Conservation (phyloP, 305 asterid species). For the Rubia tinctorum region DNA sequence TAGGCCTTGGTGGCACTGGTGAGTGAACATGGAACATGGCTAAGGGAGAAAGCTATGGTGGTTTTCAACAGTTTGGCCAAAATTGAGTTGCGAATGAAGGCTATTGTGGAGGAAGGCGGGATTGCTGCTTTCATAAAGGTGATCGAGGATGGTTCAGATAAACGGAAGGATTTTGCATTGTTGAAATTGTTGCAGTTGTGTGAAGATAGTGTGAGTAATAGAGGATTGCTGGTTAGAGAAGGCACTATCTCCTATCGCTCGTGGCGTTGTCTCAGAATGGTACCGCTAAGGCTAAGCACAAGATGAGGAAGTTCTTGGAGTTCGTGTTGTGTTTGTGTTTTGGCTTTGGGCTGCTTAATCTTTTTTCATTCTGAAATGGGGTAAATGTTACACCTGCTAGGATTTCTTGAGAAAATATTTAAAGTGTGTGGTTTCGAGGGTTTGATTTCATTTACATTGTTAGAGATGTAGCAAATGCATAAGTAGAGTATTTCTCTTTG, state of each 20-base stretch:
- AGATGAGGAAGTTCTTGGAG: conserved; percentile 44
- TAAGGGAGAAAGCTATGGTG: conserved; percentile 96
- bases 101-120: conserved; percentile 86
- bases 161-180: conserved; percentile 89
- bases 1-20: conserved; percentile 70
- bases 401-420: not conserved
- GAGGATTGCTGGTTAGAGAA: conserved; percentile 90
- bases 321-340: too few species aligned
- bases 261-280: conserved; percentile 91
- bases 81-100: conserved; percentile 54
- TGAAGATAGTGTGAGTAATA: conserved; percentile 60
- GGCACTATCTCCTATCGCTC: conserved; percentile 93
- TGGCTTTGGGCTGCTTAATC: not conserved
- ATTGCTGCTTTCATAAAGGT: conserved; percentile 78
- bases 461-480: too few species aligned
- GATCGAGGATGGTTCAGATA: conserved; percentile 75
- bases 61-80: conserved; percentile 80
- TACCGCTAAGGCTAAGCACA: conserved; percentile 87
- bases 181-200: conserved; percentile 81
- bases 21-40: conserved; percentile 63
- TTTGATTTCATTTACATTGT: not conserved
- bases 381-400: too few species aligned
- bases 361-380: too few species aligned
- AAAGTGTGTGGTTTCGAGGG: not conserved
- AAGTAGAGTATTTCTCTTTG: too few species aligned